Base-by-base conservation (phyloP, 2,329 filamentous ascomycete species). In the Neoascochyta sp. region DNA sequence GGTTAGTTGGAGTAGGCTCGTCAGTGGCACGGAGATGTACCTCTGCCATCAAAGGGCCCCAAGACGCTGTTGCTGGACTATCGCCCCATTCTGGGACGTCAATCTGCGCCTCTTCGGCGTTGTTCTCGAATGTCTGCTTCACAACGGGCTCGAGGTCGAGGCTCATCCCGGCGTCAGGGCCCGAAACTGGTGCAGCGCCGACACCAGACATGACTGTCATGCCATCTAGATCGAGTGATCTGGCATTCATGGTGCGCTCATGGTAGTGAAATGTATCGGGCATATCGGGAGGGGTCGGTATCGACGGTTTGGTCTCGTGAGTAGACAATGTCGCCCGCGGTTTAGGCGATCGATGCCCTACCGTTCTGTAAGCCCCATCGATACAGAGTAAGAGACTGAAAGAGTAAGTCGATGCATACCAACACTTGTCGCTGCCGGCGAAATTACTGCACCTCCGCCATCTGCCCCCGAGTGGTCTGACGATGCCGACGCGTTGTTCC, bases 11-110 rank as follows among this genome's bases (percentile, higher is more conserved):
- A 13, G 16, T 39, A 5, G 16, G n/a, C 10, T 9, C 11, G 11
- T 9, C 11, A 11, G 9, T 7, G 18, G 10, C 16, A 22, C 25
- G 2, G 8, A 15, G 20, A 13, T 14, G 25, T 38, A 49, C 49
- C 36, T 52, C 58, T 31, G 44, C 32, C 36, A 62, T 49, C 31
- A 56, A 39, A 3, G 56, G 51, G 6, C 48, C 51, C 36, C 54
- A 60, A 6, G 39, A 42, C 4, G 54, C 47, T 2, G 51, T 53
- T 15, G 34, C 39, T 20, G 46, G 41, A n/a, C 37, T 43, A 9
- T 36, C 31, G 7, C 30, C 34, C 39, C 43, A 44, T 6, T 51
- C 48, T 1, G 49, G 34, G 5, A 26, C 20, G 11, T 41, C 39
- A n/a, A 47, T 29, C 9, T 40, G 32, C n/a, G 29, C 13, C 10